Evolutionary conservation across 2,329 filamentous ascomycete genomes (phyloP), one percentile per base, ranked within the genome.

Genomic region (Ustulina deusta): DNA sequence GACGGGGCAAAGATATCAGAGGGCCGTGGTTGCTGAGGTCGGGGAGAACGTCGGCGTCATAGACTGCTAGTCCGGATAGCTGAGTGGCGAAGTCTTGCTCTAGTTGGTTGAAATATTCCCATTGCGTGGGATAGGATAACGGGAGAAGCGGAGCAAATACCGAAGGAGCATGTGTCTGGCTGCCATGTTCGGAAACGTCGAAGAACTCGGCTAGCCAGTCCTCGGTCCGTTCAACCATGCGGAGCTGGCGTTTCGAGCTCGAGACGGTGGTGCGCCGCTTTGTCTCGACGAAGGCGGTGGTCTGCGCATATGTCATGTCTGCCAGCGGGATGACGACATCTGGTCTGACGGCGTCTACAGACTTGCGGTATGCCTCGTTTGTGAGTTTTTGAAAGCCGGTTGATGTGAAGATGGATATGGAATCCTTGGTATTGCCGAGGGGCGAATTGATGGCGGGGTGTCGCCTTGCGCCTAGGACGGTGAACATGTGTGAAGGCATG

Each of bases 151-250:
- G 88, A 2, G 90, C 85, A 79, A 91, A 88, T 71, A 91, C 80
- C 3, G 83, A 79, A 29, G 82, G 78, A 1, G 70, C 77, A 5
- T 73, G 55, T 15, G 74, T 75, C 22, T 76, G 73, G 20, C 75
- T 74, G n/a, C 75, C 71, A 11, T 78, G 79, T 61, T 82, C 78
- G 32, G 52, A 32, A 32, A 17, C 5, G 17, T 81, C 80, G 40
- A 94, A 83, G 58, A 93, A 88, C 69, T 91, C 87, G 27, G 88
- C 86, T 20, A 95, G 83, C 93, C 94, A 98, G 42, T 87, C 86
- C 77, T 96, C 91, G 0, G 93, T 97, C 64, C 95, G 86, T 75
- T 96, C 93, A 27, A 89, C 90, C 90, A 97, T 97, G 75, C 93
- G 94, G 40, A 89, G 84, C 54, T 91, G 87, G 52, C 94, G 87